phyloP scores from a whole-genome alignment of 192 early-diverging fungal species.

The Haplosporangium gracile region DNA sequence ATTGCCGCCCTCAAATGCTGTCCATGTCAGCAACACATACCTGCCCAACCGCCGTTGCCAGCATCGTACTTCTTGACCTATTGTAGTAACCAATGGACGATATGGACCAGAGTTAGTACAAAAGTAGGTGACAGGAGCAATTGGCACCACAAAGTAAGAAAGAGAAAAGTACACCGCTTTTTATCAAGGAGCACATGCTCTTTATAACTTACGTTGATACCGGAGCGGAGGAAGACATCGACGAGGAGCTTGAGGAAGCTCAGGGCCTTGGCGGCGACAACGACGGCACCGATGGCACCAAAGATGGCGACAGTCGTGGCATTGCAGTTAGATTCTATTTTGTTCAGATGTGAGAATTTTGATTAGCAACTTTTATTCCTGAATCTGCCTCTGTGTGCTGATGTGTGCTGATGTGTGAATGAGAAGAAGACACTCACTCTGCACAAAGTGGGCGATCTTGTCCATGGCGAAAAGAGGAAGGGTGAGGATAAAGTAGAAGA shows the following conservation, averaged over 20 bases:
- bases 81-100: background rate
- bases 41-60: conserved; percentile 51
- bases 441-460: conserved; percentile 46
- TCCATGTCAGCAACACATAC: conserved; percentile 2
- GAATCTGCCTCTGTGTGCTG: background rate
- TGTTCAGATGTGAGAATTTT: background rate
- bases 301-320: conserved; percentile 48
- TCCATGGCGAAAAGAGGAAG: conserved; percentile 30
- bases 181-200: background rate
- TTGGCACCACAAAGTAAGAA: background rate
- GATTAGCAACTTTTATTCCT: background rate
- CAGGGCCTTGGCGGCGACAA: conserved; percentile 48
- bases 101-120: background rate
- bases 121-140: background rate
- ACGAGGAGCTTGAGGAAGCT: conserved; percentile 60
- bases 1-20: background rate
- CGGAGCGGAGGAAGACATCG: conserved; percentile 58
- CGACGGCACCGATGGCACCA: conserved; percentile 49
- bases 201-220: conserved; percentile 58
- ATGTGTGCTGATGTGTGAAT: background rate
- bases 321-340: conserved; percentile 44
- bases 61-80: conserved; percentile 56
- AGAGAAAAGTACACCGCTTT: background rate
- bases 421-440: conserved; percentile 29
- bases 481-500: conserved; percentile 1